A percentile compares a stretch with the other conserved stretches of the same genome.
phyloP scores from a whole-genome alignment of 2,329 filamentous ascomycete genomes.

The Hymenoscyphus salicellus region DNA sequence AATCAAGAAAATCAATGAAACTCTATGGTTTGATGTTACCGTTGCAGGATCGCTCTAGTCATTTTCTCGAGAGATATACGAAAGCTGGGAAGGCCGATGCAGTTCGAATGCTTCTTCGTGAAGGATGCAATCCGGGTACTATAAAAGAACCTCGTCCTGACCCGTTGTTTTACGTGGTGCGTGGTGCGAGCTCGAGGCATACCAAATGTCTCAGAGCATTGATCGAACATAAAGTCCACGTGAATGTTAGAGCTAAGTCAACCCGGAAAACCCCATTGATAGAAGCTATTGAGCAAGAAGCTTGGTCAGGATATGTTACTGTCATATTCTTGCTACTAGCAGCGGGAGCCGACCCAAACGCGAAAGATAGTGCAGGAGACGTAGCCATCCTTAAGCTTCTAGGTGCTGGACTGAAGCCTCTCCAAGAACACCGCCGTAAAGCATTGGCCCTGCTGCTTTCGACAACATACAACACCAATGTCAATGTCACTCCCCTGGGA shows the following conservation, averaged over 20 bases:
- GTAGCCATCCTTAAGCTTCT: slow-evolving; percentile 13
- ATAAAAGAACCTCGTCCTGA: slow-evolving; percentile 9
- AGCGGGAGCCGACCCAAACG: slow-evolving; percentile 15
- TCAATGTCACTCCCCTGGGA: slow-evolving; percentile 10
- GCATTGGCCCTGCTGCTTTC: slow-evolving; percentile 16
- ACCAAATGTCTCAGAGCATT: slow-evolving; percentile 15
- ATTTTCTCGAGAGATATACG: slow-evolving; percentile 13
- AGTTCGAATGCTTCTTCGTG: slow-evolving; percentile 7
- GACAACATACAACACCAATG: slow-evolving; percentile 8
- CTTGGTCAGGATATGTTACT: slow-evolving; percentile 14
- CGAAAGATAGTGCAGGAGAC: slow-evolving; percentile 10
- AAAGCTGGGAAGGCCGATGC: slow-evolving; percentile 8
- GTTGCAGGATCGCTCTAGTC: slow-evolving; percentile 13
- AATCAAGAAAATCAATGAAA: slow-evolving; percentile 13
- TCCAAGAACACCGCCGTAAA: slow-evolving; percentile 13
- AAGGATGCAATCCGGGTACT: slow-evolving; percentile 15
- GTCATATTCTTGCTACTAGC: slow-evolving; percentile 15
- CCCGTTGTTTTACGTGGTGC: slow-evolving; percentile 14
- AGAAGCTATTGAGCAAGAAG: slow-evolving; percentile 15
- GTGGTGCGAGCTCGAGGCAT: slow-evolving; percentile 14
- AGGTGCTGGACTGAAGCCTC: slow-evolving; percentile 2
- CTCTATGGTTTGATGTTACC: slow-evolving; percentile 14
- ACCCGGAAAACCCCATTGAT: slow-evolving; percentile 13
- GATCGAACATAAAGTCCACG: slow-evolving; percentile 6
- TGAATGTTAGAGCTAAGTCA: slow-evolving; percentile 11